Evolutionary conservation across 106 monocot species (phyloP), one percentile per base, ranked within the genome.

Genomic region (Allium fistulosum): DNA sequence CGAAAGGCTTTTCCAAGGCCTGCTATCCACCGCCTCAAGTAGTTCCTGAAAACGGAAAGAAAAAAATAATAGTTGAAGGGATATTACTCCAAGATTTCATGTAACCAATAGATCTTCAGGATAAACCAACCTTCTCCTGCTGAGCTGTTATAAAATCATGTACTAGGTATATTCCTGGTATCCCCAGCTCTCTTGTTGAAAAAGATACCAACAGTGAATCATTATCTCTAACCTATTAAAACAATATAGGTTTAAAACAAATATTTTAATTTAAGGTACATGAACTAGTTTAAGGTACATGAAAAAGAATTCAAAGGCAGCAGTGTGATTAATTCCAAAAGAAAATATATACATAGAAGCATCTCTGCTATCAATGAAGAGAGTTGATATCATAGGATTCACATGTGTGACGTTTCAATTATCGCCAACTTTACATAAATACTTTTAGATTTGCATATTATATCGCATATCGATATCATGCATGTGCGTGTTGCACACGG

Each of bases 1-100:
- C 5, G 90, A 67, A 55, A 99, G 83, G 68, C 60, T 82, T 67
- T 81, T 85, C 99, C 99, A 99, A 12, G 87, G 87, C 61, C 79
- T 87, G 48, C 26, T 65, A 78, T 99, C 90, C 61, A 99, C 90
- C 73, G 76, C 84, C 57, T 80, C 77, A 75, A 99, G 89, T 28
- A 99, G 83, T 57, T 80, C 78, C 99, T 99, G 62, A 55, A 47
- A 69, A 70, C n/a, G 69, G 46, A 28, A 65, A 17, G 26, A 4
- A 57, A 10, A 50, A 57, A 74, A 12, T 13, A 48, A 46, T 51
- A 37, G 37, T 37, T 37, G 37, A 37, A 37, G 37, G 37, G 37
- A 37, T 37, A 37, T 37, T 37, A 5, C 37, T 37, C 37, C 37
- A 22, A 22, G 22, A 22, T 22, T 22, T 22, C 22, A 37, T 37